These are phyloP conservation scores for Cladosporium sp. DNA, from an alignment of 2,329 filamentous ascomycete genomes.

Conservation along the genomic window DNA sequence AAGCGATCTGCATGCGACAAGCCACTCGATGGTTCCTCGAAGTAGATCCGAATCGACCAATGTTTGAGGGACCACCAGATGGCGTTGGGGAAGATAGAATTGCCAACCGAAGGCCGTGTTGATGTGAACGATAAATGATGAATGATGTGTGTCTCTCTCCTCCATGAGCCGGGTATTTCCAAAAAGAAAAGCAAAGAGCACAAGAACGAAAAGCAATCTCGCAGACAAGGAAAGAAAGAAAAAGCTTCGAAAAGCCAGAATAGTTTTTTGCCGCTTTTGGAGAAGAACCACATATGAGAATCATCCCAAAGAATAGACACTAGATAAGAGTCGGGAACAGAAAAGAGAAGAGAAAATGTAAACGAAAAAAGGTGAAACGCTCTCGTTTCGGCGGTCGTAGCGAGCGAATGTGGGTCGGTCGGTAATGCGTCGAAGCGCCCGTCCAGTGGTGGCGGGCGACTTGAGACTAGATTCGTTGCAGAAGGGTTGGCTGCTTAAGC, in stretches of 20 bases:
- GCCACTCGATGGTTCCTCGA: not conserved
- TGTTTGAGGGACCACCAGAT: not conserved
- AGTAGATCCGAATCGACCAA: too few species aligned
- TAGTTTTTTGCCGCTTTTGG: not conserved
- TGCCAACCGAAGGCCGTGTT: not conserved
- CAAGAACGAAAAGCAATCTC: not conserved
- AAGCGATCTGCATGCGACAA: not conserved
- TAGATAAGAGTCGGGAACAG: not conserved
- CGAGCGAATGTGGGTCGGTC: not conserved
- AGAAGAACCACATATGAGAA: not conserved
- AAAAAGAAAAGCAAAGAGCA: not conserved
- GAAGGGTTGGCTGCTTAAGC: not conserved
- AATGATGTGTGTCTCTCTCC: not conserved
- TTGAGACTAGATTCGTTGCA: not conserved
- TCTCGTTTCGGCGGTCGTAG: not conserved
- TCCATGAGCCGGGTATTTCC: conserved; percentile 4
- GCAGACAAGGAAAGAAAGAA: not conserved
- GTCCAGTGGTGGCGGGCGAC: not conserved
- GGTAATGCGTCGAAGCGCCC: not conserved
- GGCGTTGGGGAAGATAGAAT: not conserved
- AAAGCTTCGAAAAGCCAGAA: not conserved
- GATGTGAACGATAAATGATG: not conserved
- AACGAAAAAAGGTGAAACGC: not conserved
- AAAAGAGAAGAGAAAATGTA: not conserved
- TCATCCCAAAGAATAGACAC: not conserved